Evolutionary conservation across 192 early-diverging fungal species (phyloP).

Genomic region (Allomyces macrogynus): DNA sequence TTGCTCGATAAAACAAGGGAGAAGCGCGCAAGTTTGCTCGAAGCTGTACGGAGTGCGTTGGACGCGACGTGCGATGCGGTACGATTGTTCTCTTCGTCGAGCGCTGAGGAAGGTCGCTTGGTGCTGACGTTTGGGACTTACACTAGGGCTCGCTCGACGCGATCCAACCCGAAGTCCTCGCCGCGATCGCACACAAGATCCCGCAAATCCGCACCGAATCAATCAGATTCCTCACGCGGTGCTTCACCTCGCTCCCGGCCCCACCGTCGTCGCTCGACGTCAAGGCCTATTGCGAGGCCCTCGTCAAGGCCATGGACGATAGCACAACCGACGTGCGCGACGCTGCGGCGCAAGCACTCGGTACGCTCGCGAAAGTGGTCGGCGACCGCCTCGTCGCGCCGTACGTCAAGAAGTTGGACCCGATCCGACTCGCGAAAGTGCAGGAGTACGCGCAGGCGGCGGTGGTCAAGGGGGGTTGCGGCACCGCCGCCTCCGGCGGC

Average conservation of each 20-base stretch:
- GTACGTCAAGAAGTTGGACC: conserved; percentile 65
- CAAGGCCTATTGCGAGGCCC: conserved; percentile 53
- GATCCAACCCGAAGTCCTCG: conserved; percentile 54
- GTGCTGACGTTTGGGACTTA: too few relatives aligned
- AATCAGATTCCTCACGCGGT: conserved; percentile 49
- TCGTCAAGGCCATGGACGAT: conserved; percentile 67
- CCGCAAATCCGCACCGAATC: conserved; percentile 70
- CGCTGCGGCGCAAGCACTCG: conserved; percentile 61
- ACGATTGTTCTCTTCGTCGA: conserved; percentile 1
- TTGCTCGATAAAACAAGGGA: conserved; percentile 88
- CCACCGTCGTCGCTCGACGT: conserved; percentile 56
- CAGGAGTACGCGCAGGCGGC: conserved; percentile 75
- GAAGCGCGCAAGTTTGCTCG: conserved; percentile 70
- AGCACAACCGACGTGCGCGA: conserved; percentile 65
- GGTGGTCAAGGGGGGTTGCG: conserved; percentile 44
- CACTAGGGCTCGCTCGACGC: conserved; percentile 8
- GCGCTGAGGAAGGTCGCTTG: too few relatives aligned
- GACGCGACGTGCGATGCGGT: conserved; percentile 63
- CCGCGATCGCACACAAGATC: conserved; percentile 65
- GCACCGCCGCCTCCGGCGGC: conserved; percentile 13
- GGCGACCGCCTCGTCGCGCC: conserved; percentile 54
- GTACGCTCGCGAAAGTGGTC: conserved; percentile 71
- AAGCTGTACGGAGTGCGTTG: conserved; percentile 52
- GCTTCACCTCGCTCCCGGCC: conserved; percentile 46
- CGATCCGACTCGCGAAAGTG: conserved; percentile 69